Evolutionary conservation across 352 stramenopile species (phyloP).

Genomic region (Globisporangium camurandrum): DNA sequence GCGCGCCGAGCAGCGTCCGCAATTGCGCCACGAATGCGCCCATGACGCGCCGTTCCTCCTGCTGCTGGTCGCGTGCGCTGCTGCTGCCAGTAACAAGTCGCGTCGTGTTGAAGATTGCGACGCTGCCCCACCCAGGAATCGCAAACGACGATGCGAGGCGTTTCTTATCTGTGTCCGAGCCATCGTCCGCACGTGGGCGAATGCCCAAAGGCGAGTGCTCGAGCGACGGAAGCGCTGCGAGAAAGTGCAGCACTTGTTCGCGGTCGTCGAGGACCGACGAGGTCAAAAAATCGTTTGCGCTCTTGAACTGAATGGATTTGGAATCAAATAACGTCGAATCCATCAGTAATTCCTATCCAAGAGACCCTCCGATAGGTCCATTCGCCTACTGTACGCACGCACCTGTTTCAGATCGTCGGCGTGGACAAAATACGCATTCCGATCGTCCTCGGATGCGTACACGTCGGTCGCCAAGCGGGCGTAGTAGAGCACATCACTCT

Average conservation of each 20-base stretch:
- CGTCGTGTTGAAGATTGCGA: conserved; percentile 46
- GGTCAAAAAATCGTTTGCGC: conserved; percentile 62
- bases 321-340: not conserved
- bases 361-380: too few relatives aligned
- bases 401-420: conserved; percentile 68
- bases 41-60: conserved; percentile 50
- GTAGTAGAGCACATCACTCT: conserved; percentile 66
- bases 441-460: conserved; percentile 20
- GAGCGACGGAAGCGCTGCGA: conserved; percentile 47
- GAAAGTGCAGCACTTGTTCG: conserved; percentile 75
- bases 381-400: too few relatives aligned
- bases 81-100: not conserved
- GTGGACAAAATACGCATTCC: conserved; percentile 30
- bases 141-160: conserved; percentile 47
- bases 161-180: conserved; percentile 4
- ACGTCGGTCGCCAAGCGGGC: conserved; percentile 54
- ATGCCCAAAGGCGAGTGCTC: conserved; percentile 53
- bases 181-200: conserved; percentile 12
- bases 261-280: conserved; percentile 57
- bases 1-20: conserved; percentile 50
- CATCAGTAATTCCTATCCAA: too few relatives aligned
- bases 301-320: conserved; percentile 51
- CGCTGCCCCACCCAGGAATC: conserved; percentile 60
- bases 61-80: not conserved
- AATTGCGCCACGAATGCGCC: conserved; percentile 60